These are phyloP conservation scores for Turnera subulata DNA, from an alignment of 345 rosid species.

Conservation along the genomic window DNA sequence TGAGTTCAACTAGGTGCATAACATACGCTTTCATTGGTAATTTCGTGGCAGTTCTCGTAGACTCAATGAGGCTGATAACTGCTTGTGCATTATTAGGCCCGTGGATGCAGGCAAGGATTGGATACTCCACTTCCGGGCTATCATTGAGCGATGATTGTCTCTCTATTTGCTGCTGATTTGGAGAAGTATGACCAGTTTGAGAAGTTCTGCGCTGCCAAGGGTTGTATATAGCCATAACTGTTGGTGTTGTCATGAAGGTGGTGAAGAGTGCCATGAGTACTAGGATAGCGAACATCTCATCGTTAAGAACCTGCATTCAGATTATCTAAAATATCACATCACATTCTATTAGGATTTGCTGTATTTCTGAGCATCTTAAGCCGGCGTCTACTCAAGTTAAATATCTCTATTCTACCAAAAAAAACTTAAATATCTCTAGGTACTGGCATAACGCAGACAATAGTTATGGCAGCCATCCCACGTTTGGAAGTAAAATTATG, in stretches of 20 bases:
- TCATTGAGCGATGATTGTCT: background rate
- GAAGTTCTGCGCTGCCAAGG: no score
- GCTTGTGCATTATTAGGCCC: constrained; percentile 28
- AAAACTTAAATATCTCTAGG: no score
- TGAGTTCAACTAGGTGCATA: constrained; percentile 37
- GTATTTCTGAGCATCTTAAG: no score
- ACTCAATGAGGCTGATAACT: constrained; percentile 26
- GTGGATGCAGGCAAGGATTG: constrained; percentile 34
- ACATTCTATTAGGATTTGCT: no score
- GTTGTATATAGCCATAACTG: constrained; percentile 33
- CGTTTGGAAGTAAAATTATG: no score
- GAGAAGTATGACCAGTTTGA: background rate
- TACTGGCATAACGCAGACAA: no score
- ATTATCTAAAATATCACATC: no score
- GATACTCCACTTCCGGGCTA: constrained; percentile 12
- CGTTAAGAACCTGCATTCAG: constrained; percentile 33
- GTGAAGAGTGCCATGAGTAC: constrained; percentile 45
- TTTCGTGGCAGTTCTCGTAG: constrained; percentile 12
- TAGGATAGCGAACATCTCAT: constrained; percentile 39
- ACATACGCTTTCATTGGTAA: constrained; percentile 22
- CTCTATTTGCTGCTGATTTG: background rate
- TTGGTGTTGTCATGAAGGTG: constrained; percentile 40
- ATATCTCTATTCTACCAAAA: no score
- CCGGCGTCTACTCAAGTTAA: no score
- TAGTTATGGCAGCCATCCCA: no score